Percentiles rank a stretch among this genome's conserved stretches.
These are phyloP conservation scores for Penicillium simplicissimum DNA, from an alignment of 495 filamentous ascomycete genomes.

Conservation along the genomic window DNA sequence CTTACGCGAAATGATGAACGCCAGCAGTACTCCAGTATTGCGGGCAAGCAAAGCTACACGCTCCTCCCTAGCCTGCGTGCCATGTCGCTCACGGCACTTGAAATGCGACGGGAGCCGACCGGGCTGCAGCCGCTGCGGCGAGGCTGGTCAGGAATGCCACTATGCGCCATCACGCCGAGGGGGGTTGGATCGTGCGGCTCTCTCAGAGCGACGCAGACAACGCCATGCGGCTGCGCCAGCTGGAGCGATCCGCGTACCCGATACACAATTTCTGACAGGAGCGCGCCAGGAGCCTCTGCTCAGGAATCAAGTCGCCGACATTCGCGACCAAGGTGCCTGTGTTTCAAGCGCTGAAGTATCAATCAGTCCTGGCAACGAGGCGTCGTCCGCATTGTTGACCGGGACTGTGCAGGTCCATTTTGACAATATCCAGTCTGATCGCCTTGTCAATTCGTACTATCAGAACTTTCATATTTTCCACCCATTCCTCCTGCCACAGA, in stretches of 20 bases:
- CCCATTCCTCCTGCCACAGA: slow-evolving; percentile 28
- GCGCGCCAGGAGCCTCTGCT: neutral
- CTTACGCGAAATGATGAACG: too few species aligned
- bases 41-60: neutral
- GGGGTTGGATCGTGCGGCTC: neutral
- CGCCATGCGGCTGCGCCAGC: slow-evolving; percentile 5
- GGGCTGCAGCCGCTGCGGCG: neutral
- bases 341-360: neutral
- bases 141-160: neutral
- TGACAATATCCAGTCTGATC: slow-evolving; percentile 21
- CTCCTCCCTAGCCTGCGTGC: neutral
- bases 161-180: neutral
- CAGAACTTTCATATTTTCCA: slow-evolving; percentile 32
- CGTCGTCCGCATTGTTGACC: too few species aligned
- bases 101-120: neutral
- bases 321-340: neutral
- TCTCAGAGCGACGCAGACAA: neutral
- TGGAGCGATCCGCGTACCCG: neutral
- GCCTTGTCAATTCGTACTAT: slow-evolving; percentile 33
- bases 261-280: neutral
- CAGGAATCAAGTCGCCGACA: neutral
- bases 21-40: too few species aligned
- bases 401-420: too few species aligned
- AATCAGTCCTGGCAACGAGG: neutral
- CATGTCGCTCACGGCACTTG: neutral